phyloP scores from a whole-genome alignment of 306 rosid species.

The Vigna trinervia region DNA sequence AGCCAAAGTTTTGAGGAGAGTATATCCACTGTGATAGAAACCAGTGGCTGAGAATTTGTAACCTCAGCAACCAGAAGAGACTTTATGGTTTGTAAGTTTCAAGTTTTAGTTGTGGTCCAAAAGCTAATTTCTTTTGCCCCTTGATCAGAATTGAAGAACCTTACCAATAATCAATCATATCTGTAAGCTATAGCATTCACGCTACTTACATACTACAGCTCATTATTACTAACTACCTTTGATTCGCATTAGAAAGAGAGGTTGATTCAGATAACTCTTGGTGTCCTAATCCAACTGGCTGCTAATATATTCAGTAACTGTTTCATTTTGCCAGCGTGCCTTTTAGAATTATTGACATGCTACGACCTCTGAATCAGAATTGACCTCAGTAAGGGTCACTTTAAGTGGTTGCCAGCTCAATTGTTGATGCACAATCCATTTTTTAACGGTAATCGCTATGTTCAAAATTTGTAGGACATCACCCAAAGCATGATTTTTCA shows the following conservation, averaged over 20 bases:
- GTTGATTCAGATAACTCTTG: slow-evolving; percentile 34
- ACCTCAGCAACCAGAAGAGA: slow-evolving; percentile 37
- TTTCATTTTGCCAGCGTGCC: slow-evolving; percentile 37
- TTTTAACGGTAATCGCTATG: slow-evolving; percentile 59
- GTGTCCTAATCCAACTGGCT: slow-evolving; percentile 30
- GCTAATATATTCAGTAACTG: slow-evolving; percentile 35
- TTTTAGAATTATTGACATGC: slow-evolving; percentile 27
- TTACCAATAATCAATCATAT: slow-evolving; percentile 19
- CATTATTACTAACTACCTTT: slow-evolving; percentile 42
- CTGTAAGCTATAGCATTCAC: not conserved
- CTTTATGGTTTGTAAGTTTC: slow-evolving; percentile 32
- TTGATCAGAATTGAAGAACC: slow-evolving; percentile 22
- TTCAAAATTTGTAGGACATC: slow-evolving; percentile 73
- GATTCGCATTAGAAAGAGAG: slow-evolving; percentile 14
- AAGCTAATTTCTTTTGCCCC: slow-evolving; percentile 43
- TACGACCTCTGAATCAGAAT: slow-evolving; percentile 47
- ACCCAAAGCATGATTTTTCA: slow-evolving; percentile 69
- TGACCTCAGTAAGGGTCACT: slow-evolving; percentile 61
- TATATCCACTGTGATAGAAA: slow-evolving; percentile 19
- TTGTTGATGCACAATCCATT: slow-evolving; percentile 81
- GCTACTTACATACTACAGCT: slow-evolving; percentile 37
- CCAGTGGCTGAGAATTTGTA: slow-evolving; percentile 14
- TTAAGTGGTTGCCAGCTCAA: slow-evolving; percentile 89
- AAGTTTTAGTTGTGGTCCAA: slow-evolving; percentile 41
- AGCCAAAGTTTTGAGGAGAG: not conserved